Evolutionary conservation across 352 stramenopile species (phyloP), one percentile per base, ranked within the genome.

Genomic region (Pythium angustatum): DNA sequence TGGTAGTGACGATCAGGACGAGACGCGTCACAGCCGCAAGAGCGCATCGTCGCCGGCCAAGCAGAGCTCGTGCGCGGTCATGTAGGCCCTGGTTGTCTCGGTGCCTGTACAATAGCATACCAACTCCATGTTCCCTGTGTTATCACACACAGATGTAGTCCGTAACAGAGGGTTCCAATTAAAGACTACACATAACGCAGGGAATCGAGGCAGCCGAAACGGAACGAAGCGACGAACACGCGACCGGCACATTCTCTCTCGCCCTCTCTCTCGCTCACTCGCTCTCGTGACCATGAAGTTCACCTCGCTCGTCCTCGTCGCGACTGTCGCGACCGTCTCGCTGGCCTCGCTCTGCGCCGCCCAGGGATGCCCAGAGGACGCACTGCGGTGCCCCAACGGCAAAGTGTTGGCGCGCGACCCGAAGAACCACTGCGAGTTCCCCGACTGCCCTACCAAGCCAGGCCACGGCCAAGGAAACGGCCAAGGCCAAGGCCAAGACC

Each of bases 291-390:
- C 15, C 19, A 59, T 53, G 40, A 60, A 54, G 59, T 22, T 22
- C 22, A 17, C 44, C 24, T 54, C 15, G 9, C 19, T 62, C 28
- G 26, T 24, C 11, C 41, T 62, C 1, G 10, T 68, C 43, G 11
- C 26, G 19, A 17, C 45, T 15, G 27, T 11, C 49, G 50, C 28
- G 19, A 24, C n/a, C 22, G 51, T 33, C 27, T 28, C 40, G n/a
- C 21, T 52, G 17, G 30, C 14, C 9, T 10, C 12, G 49, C 40
- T 63, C 24, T 53, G 28, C 10, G 19, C 53, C 4, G 34, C 24
- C 6, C 27, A 14, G 34, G 31, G 22, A 48, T 86, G 79, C 48
- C 34, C 31, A n/a, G 79, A 88, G 66, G 73, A 83, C 34, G 73
- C 66, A n/a, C 55, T 84, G 58, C 34, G 50, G 15, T 47, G 75